Base-by-base conservation (phyloP, 768 basidiomycete species). In the Lenzites betulinus region DNA sequence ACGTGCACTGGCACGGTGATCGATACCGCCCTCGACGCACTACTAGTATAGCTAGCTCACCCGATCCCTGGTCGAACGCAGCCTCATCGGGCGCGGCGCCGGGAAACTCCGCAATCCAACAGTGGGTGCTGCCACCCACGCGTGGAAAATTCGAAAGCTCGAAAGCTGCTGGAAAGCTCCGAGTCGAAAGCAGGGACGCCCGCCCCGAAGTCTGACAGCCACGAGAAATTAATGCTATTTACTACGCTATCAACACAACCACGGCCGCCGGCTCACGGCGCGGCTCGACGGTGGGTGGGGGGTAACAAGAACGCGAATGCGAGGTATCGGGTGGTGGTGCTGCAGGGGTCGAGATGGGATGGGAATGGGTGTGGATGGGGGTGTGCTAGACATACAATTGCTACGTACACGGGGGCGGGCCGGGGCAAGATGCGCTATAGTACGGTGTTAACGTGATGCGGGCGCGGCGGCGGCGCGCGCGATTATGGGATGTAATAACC, bases 401-500 rank as follows among this genome's bases (percentile, higher is more conserved):
- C 60, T 61, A 61, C 54, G 54, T 61, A 61, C 60, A 61, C 18
- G 49, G 22, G n/a, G n/a, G n/a, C n/a, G n/a, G n/a, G n/a, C n/a
- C n/a, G n/a, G n/a, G n/a, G 43, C 39, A 51, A 38, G 42, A 54
- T 51, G 59, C 51, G 56, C 49, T 62, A 62, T 62, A 54, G 61
- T 62, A 56, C 61, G 54, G 50, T 53, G 55, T 52, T 53, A 54
- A 53, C 56, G 52, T 54, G 53, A 56, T 52, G 59, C 46, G n/a
- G n/a, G n/a, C n/a, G n/a, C n/a, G 52, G 26, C 43, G 51, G 13
- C 23, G 44, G 54, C 30, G 30, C 61, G 28, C 51, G 46, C 56
- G 38, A 62, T 59, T 53, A 63, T 59, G 33, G 50, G 57, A 59
- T 54, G 62, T 49, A 54, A 57, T 62, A 56, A 54, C 55, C 61